phyloP scores from a whole-genome alignment of 2,329 filamentous ascomycete species.

The Botryosphaeria agaves region DNA sequence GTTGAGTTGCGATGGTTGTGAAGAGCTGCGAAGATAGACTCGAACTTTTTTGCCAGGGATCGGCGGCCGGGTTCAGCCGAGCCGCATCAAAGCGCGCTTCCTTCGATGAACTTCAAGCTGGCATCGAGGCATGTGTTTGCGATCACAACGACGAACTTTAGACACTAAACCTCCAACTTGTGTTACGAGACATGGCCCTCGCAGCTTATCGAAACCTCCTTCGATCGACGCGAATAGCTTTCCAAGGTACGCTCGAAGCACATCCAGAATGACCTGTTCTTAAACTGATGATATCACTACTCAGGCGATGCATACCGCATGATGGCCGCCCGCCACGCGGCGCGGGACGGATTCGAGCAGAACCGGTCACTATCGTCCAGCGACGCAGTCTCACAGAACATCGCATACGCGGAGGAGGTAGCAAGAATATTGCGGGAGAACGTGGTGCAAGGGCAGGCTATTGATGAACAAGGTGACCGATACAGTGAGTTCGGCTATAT shows the following conservation, averaged over 20 bases:
- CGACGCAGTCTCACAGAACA: conserved; percentile 38
- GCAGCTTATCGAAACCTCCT: conserved; percentile 67
- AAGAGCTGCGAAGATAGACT: too few relatives aligned
- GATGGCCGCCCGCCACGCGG: conserved; percentile 51
- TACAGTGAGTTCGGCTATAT: conserved; percentile 40
- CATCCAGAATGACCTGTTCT: background rate
- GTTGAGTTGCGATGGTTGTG: too few relatives aligned
- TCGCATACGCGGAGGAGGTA: conserved; percentile 69
- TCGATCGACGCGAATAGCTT: conserved; percentile 67
- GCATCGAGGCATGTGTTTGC: too few relatives aligned
- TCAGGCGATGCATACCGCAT: conserved; percentile 56
- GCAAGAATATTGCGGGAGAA: conserved; percentile 67
- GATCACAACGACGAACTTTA: too few relatives aligned
- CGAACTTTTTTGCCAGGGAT: too few relatives aligned
- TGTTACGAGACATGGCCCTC: conserved; percentile 39
- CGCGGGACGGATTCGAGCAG: conserved; percentile 55
- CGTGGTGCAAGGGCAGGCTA: conserved; percentile 62
- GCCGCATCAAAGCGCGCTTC: too few relatives aligned
- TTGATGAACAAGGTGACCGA: conserved; percentile 27
- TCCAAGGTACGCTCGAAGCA: conserved; percentile 51
- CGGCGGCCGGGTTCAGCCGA: too few relatives aligned
- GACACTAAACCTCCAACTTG: too few relatives aligned
- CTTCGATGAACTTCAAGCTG: too few relatives aligned
- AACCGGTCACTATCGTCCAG: conserved; percentile 44
- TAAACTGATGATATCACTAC: conserved; percentile 4